Base-by-base conservation (phyloP, 2,329 filamentous ascomycete species). In the Phialophora chinensis region DNA sequence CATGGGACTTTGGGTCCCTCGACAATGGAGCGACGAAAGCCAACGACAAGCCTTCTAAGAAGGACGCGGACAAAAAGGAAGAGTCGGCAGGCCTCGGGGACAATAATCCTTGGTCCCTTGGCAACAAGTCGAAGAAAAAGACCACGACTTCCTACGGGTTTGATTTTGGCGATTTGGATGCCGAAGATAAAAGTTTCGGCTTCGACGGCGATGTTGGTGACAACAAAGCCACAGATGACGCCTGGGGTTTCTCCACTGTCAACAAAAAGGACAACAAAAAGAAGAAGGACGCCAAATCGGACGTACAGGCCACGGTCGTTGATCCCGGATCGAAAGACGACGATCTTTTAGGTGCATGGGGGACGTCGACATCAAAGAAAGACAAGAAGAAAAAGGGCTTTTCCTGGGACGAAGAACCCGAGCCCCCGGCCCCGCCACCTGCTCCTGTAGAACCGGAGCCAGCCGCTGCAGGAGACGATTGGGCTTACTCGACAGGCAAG, bases 241-340 rank as follows among this genome's bases (percentile, higher is more conserved):
- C 70, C 42, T 79, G 77, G 77, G 77, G 76, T 25, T 78, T 82
- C 65, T 68, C 74, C 20, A 56, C 73, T 70, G 72, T 66, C 38
- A 71, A 74, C 49, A 85, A 82, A 69, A 83, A 82, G 60, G 79
- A 79, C 33, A 81, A 81, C 70, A 84, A 83, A 68, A 83, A 85
- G 66, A 82, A 76, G 57, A 73, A 77, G 57, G 79, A 78, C 65
- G 71, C 80, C 77, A 70, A 83, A 78, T 70, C 76, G 65, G 68
- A 69, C 14, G 68, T 70, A 55, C 73, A 75, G 20, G 60, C 69
- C 7, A 62, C 71, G n/a, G 60, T 64, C 35, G 65, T 66, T 25
- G 65, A 68, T n/a, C 59, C 72, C 2, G 69, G 71, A 27, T 61
- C 69, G 69, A 69, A 74, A 72, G 60, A 74, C 71, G 62, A 72